Evolutionary conservation across 2,329 filamentous ascomycete genomes (phyloP), one percentile per base, ranked within the genome.

Genomic region (Emergomyces orientalis): DNA sequence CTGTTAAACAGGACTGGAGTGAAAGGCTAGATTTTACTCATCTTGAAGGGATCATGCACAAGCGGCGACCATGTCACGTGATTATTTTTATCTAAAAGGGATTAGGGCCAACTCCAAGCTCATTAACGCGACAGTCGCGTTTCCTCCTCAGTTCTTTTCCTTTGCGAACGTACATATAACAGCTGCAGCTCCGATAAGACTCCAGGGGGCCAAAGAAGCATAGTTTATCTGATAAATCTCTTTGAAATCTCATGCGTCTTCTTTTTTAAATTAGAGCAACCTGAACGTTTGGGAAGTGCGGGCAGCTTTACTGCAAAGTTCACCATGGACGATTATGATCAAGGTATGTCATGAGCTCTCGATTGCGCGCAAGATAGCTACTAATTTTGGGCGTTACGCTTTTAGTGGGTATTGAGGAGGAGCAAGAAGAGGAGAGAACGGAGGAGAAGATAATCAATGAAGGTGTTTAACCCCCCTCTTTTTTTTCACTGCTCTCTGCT

Each of bases 401-500:
- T 52, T 9, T 22, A 58, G 55, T 57, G 65, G 73, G 45, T 17
- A 73, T 75, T 63, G 74, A 76, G 59, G 75, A 76, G 61, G 74
- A 82, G 56, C 82, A 86, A 65, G 87, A 91, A 63, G 88, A 90
- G 61, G 87, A 89, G 82, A 88, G 73, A 82, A 89, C 72, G 78
- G 86, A 90, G 72, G 88, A 95, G 77, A 91, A 95, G 78, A 82
- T 96, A 65, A 91, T 97, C 78, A 97, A 97, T 70, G 94, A 99
- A 81, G 89, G 88, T 88, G 79, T 59, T 5, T 19, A 39, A 32
- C 32, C 7, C 39, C 25, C 25, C 27, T 39, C 11, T 11, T 19
- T 22, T 27, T 30, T 59, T n/a, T 45, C 19, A 19, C 37, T 32
- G 34, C 55, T 41, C 2, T 34, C 51, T n/a, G 1, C 30, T n/a